Percentiles rank a stretch among this genome's conserved stretches.
Evolutionary conservation across 441 rosid species (phyloP).

Genomic region (Adansonia madagascariensis): DNA sequence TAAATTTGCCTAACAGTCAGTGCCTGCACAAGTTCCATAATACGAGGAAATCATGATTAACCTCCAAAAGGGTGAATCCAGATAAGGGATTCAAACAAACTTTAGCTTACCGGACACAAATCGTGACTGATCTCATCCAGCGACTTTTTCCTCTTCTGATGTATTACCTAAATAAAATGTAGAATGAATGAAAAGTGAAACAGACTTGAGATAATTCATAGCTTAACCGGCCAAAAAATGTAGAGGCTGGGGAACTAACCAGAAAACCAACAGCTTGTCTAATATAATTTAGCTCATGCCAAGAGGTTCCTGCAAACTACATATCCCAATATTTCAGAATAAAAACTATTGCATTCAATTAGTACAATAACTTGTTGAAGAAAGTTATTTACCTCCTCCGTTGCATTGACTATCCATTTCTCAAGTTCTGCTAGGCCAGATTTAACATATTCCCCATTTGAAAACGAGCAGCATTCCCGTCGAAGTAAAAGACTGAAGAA

Average conservation of each 20-base stretch:
- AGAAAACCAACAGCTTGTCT: constrained; percentile 99
- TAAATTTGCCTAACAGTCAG: constrained; percentile 95
- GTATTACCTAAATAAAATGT: constrained; percentile 72
- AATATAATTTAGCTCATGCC: constrained; percentile 95
- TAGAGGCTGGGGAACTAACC: constrained; percentile 49
- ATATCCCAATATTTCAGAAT: constrained; percentile 40
- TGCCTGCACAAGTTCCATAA: constrained; percentile 49
- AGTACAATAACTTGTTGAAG: constrained; percentile 10
- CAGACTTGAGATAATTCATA: background rate
- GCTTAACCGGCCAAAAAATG: constrained; percentile 21
- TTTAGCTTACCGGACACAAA: constrained; percentile 75
- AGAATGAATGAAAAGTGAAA: constrained; percentile 22
- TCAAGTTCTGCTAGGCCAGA: constrained; percentile 96
- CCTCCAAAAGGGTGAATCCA: constrained; percentile 13
- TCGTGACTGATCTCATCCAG: constrained; percentile 89
- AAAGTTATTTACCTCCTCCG: constrained; percentile 71
- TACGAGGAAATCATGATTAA: constrained; percentile 12
- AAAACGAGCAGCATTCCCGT: constrained; percentile 98
- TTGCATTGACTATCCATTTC: constrained; percentile 85
- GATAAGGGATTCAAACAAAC: constrained; percentile 20
- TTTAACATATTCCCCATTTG: constrained; percentile 96
- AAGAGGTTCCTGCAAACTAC: constrained; percentile 96
- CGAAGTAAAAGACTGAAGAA: constrained; percentile 81
- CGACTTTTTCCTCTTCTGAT: constrained; percentile 93
- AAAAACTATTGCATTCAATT: constrained; percentile 9